Conservation (phyloP, 352 stramenopile species). For the Blastocystis sp. region DNA sequence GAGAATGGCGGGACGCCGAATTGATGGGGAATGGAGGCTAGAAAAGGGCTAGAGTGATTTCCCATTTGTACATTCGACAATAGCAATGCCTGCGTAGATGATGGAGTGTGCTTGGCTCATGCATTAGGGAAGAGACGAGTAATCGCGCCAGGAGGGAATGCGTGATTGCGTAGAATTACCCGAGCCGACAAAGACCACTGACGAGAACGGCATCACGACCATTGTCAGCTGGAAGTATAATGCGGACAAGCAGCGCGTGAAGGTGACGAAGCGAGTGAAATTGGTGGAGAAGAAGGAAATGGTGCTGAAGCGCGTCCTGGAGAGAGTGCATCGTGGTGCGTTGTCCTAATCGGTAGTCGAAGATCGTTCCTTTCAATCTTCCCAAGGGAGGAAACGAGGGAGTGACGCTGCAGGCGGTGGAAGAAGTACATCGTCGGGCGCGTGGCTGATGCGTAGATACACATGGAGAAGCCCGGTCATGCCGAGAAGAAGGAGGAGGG, state of each 20-base stretch:
- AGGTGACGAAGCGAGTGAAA: conserved; percentile 10
- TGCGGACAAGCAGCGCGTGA: conserved; percentile 4
- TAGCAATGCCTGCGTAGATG: background rate
- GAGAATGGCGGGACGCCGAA: background rate
- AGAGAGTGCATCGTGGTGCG: conserved; percentile 5
- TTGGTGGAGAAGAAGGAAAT: background rate
- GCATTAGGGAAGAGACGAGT: background rate
- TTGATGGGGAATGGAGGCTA: background rate
- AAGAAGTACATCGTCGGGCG: background rate
- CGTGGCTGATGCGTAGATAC: conserved; percentile 23
- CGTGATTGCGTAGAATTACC: conserved; percentile 27
- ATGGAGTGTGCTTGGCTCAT: background rate
- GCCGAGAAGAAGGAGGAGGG: conserved; percentile 45
- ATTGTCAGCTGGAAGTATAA: conserved; percentile 53
- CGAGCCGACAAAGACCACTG: background rate
- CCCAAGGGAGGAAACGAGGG: conserved; percentile 47
- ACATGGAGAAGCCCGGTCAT: conserved; percentile 22
- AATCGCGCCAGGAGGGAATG: background rate
- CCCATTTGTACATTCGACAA: background rate
- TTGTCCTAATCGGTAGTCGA: conserved; percentile 9
- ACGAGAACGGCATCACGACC: conserved; percentile 59
- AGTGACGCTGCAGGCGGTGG: conserved; percentile 9
- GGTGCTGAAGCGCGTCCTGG: conserved; percentile 35
- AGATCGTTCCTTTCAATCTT: conserved; percentile 48
- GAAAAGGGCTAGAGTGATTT: background rate